These are phyloP conservation scores for Calonectria montana DNA, from an alignment of 2,329 filamentous ascomycete species.

Conservation along the genomic window DNA sequence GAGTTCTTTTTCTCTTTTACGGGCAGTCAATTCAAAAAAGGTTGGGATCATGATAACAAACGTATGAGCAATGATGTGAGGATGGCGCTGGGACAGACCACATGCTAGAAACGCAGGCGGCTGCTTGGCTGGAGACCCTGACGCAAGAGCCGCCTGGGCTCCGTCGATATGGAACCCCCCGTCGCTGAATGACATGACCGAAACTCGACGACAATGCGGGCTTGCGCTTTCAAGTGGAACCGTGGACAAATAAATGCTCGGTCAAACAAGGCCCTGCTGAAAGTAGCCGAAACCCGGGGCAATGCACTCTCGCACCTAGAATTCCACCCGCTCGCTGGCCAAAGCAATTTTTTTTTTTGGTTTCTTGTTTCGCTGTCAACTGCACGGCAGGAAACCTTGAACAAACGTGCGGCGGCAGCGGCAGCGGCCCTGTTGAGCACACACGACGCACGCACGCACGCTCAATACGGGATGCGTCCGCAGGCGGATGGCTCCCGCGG, in stretches of 20 bases:
- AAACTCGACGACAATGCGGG: constrained; percentile 13
- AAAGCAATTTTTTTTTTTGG: background rate
- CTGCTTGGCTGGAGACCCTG: background rate
- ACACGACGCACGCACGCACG: background rate
- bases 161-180: constrained; percentile 4
- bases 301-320: constrained; percentile 1
- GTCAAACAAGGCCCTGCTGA: background rate
- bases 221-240: constrained; percentile 15
- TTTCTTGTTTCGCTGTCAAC: background rate
- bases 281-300: constrained; percentile 21
- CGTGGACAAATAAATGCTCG: constrained; percentile 6
- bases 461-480: background rate
- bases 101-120: constrained; percentile 11
- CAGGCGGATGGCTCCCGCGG: background rate
- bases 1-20: background rate
- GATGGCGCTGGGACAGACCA: constrained; percentile 12
- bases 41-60: constrained; percentile 23
- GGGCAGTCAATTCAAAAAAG: background rate
- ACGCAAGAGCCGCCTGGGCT: constrained; percentile 12
- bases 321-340: background rate
- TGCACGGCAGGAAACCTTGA: background rate
- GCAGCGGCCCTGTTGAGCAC: background rate
- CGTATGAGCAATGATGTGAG: constrained; percentile 23
- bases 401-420: no score
- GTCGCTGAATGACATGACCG: constrained; percentile 22